Evolutionary conservation across 306 rosid genomes (phyloP), one percentile per base, ranked within the genome.

Genomic region (Cicer judaicum): DNA sequence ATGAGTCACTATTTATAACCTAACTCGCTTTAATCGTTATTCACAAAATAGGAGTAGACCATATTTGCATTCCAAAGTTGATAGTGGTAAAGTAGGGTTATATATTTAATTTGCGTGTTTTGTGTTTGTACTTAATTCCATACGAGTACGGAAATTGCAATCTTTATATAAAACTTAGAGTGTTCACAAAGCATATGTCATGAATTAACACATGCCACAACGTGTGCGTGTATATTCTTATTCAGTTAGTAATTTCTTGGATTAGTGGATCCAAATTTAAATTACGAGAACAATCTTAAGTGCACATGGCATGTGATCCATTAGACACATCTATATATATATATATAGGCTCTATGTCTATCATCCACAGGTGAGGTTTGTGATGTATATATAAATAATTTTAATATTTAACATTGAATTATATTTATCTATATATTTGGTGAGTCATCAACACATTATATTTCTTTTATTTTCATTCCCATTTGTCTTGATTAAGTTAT

Each of bases 141-240:
- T 52, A 34, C 29, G 53, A 61, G 82, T 83, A 80, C 84, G 87
- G 82, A 83, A 68, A 68, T 70, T 68, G 57, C 34, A 70, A 63
- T 75, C 50, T 70, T 18, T 68, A 65, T 60, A 24, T 68, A 18
- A 68, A 78, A 64, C 54, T 29, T 2, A 39, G 65, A 3, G 81
- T 65, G 79, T 59, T 76, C 42, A 76, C 46, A 48, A 71, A 71
- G 67, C 29, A 74, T 72, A 59, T 67, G 70, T 55, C 78, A 68
- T 39, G 39, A 69, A 77, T 53, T 56, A 68, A 55, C 72, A 80
- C 82, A 73, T 84, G 87, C 43, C 78, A 76, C 62, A 84, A 77
- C 75, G 80, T 84, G 85, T 65, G 82, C 63, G 29, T 43, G 74
- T 75, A 56, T 71, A 56, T 74, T 63, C 8, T 72, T 56, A 48